Base-by-base conservation (phyloP, 2,329 filamentous ascomycete genomes). In the Ophiocordyceps sinensis region DNA sequence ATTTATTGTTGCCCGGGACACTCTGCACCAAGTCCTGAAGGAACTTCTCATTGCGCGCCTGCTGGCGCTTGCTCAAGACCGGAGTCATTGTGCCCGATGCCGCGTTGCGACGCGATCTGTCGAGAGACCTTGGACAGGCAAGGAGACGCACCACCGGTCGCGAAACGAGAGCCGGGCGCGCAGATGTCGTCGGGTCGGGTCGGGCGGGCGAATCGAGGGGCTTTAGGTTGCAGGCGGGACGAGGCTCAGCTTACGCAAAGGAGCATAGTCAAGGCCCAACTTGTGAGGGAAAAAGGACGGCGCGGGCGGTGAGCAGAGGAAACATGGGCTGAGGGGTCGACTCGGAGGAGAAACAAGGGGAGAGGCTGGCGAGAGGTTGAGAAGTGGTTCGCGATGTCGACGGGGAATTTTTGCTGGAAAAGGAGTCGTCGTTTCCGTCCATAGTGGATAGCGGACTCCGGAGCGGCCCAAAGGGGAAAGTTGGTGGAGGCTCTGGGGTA, bases 1-100 rank as follows among this genome's bases (percentile, higher is more conserved):
- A 98, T 54, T 78, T 70, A 59, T 91, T 87, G 67, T 98, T 98
- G 44, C 91, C 91, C 9, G 87, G 76, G 10, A 94, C 53, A 31
- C 70, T 77, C 50, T 83, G 83, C 50, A 96, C 81, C 47, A 98
- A 75, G 38, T 96, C 89, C 57, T 95, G 86, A 50, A 98, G 71
- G 42, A 77, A 70, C 59, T 85, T 85, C 69, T 98, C 91, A 63
- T 98, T 95, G 65, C 91, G 88, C 70, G 84, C 86, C 73, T 95
- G 89, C 68, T 95, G 86, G 65, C 91, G 86, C 74, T 96, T 98
- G 71, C 81, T 94, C 60, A 93, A 70, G 36, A 77, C 71, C 42
- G 75, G 72, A 43, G 84, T 74, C 84, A 88, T 91, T 49, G 38
- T 46, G 46, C 41, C 37, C 38, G 36, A 37, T 31, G n/a, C 42